Percentiles rank a stretch among this genome's conserved stretches.
Evolutionary conservation across 805 yeast genomes (phyloP).

Genomic region (Lipomyces sp.): DNA sequence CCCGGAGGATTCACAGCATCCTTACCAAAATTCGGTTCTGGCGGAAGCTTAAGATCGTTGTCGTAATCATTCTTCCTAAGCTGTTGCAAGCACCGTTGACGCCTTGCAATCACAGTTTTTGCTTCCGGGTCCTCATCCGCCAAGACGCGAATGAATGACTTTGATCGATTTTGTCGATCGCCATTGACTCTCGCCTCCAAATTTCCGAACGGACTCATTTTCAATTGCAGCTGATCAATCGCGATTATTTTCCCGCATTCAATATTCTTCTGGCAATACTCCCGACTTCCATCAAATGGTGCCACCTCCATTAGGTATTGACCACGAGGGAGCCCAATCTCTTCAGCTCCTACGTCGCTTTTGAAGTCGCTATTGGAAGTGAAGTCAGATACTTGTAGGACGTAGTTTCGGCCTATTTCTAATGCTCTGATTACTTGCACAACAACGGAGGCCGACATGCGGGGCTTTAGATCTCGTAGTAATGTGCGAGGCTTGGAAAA

Average conservation of each 20-base stretch:
- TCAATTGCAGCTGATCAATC: constrained; percentile 1
- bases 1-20: not conserved
- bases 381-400: constrained; percentile 2
- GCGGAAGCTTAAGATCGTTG: not conserved
- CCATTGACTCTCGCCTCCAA: constrained; percentile 1
- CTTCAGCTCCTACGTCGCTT: not conserved
- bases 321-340: not conserved
- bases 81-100: not conserved
- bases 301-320: not conserved
- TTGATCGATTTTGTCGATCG: not conserved
- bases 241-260: not conserved
- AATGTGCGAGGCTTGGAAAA: not conserved
- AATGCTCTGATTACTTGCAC: constrained; percentile 2
- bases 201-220: not conserved
- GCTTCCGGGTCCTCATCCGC: not conserved
- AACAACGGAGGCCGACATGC: not conserved
- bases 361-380: not conserved
- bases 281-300: not conserved
- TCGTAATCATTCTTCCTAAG: not conserved
- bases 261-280: not conserved
- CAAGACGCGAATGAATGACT: not conserved
- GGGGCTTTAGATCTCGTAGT: not conserved
- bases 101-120: not conserved
- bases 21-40: constrained; percentile 1
- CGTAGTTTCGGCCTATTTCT: not conserved